Evolutionary conservation across 2,329 filamentous ascomycete species (phyloP), one percentile per base, ranked within the genome.

Genomic region (Trichoderma sp.): DNA sequence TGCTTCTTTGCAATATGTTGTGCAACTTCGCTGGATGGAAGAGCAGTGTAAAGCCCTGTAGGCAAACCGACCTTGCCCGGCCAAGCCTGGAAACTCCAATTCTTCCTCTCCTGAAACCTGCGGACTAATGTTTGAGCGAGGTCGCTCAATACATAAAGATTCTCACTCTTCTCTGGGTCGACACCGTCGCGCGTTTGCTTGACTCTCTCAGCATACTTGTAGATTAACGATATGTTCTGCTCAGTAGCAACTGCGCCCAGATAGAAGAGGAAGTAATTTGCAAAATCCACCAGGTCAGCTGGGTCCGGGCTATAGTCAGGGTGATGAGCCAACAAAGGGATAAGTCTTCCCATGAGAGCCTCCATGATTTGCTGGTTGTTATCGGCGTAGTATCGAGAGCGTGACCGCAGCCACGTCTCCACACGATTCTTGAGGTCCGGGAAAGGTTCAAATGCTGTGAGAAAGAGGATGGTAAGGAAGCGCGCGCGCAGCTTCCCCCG

Each of bases 251-350:
- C 90, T 47, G 91, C 90, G 73, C 88, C 90, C 61, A 98, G 86
- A 79, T 97, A 99, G 82, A 95, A 98, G 56, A 98, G 81, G 72
- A 99, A 90, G 80, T 98, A 99, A 76, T 91, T 90, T 6, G 93
- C 91, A 80, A 97, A 95, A 78, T 97, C 93, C 58, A 90, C 86
- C 63, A 98, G 83, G 62, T 94, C 91, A 15, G 89, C 87, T 3
- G 90, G 82, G 6, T 89, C 87, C 2, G 86, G 80, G 73, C 88
- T 90, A 76, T 95, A 98, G 80, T 99, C 96, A 1, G 95, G 95
- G 80, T 99, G 96, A 79, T 98, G 95, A 6, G 95, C 95, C 57
- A 99, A 87, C 57, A 99, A 84, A 63, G 94, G 96, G 67, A 99
- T 86, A 39, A 98, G 87, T 9, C 96, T 90, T 30, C 93, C 90